Base-by-base conservation (phyloP, 2,329 filamentous ascomycete genomes). In the Dendrostoma leiphaemia region DNA sequence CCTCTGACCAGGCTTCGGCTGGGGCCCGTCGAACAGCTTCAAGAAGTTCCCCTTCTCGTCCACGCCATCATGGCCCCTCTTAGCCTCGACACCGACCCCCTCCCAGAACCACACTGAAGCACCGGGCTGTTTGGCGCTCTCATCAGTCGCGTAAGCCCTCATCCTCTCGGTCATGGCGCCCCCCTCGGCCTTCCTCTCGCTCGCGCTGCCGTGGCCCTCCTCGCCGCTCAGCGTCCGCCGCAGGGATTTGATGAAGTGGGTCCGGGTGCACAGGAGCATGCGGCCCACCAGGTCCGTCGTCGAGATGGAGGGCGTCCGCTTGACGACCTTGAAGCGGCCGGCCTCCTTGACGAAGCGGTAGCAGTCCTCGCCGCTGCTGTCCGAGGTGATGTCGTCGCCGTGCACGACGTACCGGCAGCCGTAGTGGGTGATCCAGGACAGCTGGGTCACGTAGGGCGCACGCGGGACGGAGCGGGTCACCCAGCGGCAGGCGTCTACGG, bases 211-310 rank as follows among this genome's bases (percentile, higher is more conserved):
- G 15, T 79, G 79, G 3, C 90, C 90, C 65, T 95, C 90, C 41
- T 84, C 71, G 4, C 90, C 91, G 1, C 77, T 75, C 6, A 97
- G 77, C 24, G 80, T 74, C 48, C 79, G 82, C 62, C 87, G 80
- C 40, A 97, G 78, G 0, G 88, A 92, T 64, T 85, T 88, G 69
- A 97, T 93, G 67, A 96, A 96, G 73, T 99, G 94, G 21, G 85
- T 89, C 67, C 86, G 88, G n/a, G 93, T 97, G 77, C 92, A 97
- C 15, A 97, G 79, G 65, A 99, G 78, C 94, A 99, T 99, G 64
- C 94, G 87, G 19, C 94, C 94, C 24, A 99, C 94, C n/a, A 99
- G 82, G 68, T 99, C 94, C 3, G 94, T 99, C 2, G 94, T 99
- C 9, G 91, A 96, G 66, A 99, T 99, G 56, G 91, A 92, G 0